Evolutionary conservation across 2,329 filamentous ascomycete species (phyloP).

Genomic region (Claviceps sp.): DNA sequence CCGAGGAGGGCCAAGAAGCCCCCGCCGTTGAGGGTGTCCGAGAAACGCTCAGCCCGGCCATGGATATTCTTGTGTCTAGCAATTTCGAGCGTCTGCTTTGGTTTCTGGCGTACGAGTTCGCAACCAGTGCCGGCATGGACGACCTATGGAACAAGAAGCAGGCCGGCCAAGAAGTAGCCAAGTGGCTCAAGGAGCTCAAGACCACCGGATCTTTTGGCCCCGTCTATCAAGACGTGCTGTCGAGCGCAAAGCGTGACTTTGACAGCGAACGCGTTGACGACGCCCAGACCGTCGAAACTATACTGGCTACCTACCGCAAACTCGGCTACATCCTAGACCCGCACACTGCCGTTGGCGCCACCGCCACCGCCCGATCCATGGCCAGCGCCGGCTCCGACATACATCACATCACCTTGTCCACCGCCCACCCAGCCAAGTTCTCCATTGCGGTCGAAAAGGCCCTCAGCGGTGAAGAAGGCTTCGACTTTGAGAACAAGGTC

Average conservation of each 20-base stretch:
- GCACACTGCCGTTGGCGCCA: slow-evolving; percentile 78
- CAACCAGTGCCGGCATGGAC: slow-evolving; percentile 44
- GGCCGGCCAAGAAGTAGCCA: slow-evolving; percentile 60
- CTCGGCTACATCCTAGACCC: slow-evolving; percentile 79
- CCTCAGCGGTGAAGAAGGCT: slow-evolving; percentile 55
- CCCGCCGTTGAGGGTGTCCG: slow-evolving; percentile 61
- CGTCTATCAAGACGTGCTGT: slow-evolving; percentile 62
- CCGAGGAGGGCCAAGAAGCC: slow-evolving; percentile 25
- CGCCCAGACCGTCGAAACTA: slow-evolving; percentile 52
- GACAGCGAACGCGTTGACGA: slow-evolving; percentile 64
- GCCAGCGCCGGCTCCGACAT: slow-evolving; percentile 35
- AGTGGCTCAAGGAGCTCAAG: slow-evolving; percentile 75
- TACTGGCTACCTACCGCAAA: slow-evolving; percentile 41
- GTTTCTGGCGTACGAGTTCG: slow-evolving; percentile 73
- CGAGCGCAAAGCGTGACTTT: slow-evolving; percentile 59
- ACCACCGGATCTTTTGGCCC: slow-evolving; percentile 63
- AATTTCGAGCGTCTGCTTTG: slow-evolving; percentile 95
- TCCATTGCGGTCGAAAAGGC: slow-evolving; percentile 71
- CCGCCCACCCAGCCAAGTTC: slow-evolving; percentile 94
- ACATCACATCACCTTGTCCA: slow-evolving; percentile 75
- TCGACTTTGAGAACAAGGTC: slow-evolving; percentile 61
- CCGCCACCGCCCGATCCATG: slow-evolving; percentile 60
- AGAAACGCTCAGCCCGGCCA: slow-evolving; percentile 86
- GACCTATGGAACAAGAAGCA: slow-evolving; percentile 53
- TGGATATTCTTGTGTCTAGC: slow-evolving; percentile 93